Percentiles rank a stretch among this genome's conserved stretches.
Conservation (phyloP, 352 stramenopile genomes). For the Phytophthora pistaciae region DNA sequence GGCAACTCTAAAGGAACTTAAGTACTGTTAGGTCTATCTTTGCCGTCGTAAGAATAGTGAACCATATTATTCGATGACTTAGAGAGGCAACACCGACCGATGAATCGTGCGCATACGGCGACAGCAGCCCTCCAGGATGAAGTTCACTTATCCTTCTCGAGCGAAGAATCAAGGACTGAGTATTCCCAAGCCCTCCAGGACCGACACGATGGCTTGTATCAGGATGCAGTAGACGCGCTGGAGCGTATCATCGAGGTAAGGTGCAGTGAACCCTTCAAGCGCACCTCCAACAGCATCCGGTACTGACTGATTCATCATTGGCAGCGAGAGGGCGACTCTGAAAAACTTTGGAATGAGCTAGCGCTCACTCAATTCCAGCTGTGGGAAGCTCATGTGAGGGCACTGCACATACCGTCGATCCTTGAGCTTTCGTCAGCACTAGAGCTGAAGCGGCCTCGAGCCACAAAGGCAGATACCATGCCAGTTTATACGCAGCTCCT, state of each 20-base stretch:
- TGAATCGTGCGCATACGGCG: slow-evolving; percentile 16
- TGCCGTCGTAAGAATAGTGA: slow-evolving; percentile 14
- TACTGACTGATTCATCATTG: slow-evolving; percentile 17
- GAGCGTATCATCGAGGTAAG: slow-evolving; percentile 61
- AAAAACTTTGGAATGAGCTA: slow-evolving; percentile 66
- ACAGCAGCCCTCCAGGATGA: slow-evolving; percentile 8
- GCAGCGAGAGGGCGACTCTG: slow-evolving; percentile 65
- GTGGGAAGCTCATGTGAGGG: slow-evolving; percentile 58
- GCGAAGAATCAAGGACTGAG: slow-evolving; percentile 35
- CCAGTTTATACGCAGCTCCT: slow-evolving; percentile 30
- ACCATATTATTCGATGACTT: neutral
- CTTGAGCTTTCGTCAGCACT: slow-evolving; percentile 20
- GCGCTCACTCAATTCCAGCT: slow-evolving; percentile 66
- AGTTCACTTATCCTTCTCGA: slow-evolving; percentile 20
- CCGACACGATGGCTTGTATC: slow-evolving; percentile 49
- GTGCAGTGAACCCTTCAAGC: neutral
- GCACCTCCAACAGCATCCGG: neutral
- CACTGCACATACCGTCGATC: slow-evolving; percentile 47
- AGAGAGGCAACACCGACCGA: slow-evolving; percentile 4
- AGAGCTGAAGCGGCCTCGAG: slow-evolving; percentile 16
- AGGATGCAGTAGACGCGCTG: slow-evolving; percentile 44
- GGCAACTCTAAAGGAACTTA: neutral
- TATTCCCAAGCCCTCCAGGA: slow-evolving; percentile 45
- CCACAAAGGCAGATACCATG: slow-evolving; percentile 14
- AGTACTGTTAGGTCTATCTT: slow-evolving; percentile 7